Evolutionary conservation across 225 moss, liverwort and hornwort genomes (phyloP), one percentile per base, ranked within the genome.

Genomic region (Bryum argenteum): DNA sequence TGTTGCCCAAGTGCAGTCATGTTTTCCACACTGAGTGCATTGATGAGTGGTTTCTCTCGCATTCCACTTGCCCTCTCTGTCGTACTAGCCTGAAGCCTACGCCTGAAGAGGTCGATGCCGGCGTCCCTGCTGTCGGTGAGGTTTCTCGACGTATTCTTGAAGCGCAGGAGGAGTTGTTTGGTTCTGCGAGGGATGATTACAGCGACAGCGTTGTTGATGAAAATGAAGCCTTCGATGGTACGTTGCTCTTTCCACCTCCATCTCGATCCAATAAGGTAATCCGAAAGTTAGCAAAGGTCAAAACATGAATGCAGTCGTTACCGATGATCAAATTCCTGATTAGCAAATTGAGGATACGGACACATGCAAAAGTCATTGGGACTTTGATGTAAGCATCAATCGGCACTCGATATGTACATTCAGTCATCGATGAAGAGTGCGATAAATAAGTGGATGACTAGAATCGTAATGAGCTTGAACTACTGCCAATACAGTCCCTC

Each of bases 11-110:
- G 43, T 93, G 93, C 63, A 88, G 70, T 61, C 93, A 93, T 66
- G 86, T 81, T 57, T 93, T 93, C 68, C 91, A 93, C 37, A 77
- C 84, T 11, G 84, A 88, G 8, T 93, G 93, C 78, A 93, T 93
- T 58, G 89, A 93, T 60, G 86, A 62, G 81, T 91, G 93, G 93
- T 89, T 93, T 33, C 74, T 18, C n/a, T 82, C 86, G 22, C 91
- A 89, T 54, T 93, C 87, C n/a, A 89, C 91, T 7, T 91, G 93
- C 58, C 93, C 91, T 44, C 51, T 93, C 24, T 93, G 91, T 62
- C 89, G 91, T 9, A 75, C 45, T 17, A 78, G 80, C 61, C 61
- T 86, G 42, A 54, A 77, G 39, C 79, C 70, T 15, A 82, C 85
- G 4, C 12, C 17, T 11, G 78, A 71, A 60, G 84, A 81, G 65